Percentiles rank a stretch among this genome's conserved stretches.
phyloP scores from a whole-genome alignment of 192 early-diverging fungal species.

The Coemansia reversa region DNA sequence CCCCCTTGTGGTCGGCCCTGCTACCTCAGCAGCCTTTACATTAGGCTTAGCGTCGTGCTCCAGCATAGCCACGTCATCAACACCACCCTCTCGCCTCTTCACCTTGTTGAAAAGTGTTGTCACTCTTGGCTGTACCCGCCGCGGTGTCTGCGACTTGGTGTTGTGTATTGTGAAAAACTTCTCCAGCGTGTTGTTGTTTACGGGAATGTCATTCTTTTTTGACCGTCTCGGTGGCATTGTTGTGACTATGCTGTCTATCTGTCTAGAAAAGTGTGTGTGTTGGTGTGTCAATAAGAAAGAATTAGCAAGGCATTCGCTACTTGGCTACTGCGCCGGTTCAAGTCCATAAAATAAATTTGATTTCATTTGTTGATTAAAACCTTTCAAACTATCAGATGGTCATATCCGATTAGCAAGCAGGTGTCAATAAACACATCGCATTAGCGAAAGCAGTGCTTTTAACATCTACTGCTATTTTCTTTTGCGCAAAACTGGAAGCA shows the following conservation, averaged over 20 bases:
- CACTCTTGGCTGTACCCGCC: conserved; percentile 4
- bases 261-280: neutral
- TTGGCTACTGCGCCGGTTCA: too few relatives aligned
- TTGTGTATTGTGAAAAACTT: conserved; percentile 21
- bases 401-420: too few relatives aligned
- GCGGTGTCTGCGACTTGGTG: conserved; percentile 7
- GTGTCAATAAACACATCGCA: too few relatives aligned
- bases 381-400: too few relatives aligned
- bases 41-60: neutral
- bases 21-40: conserved; percentile 1
- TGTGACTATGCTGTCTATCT: neutral
- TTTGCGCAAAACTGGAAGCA: too few relatives aligned
- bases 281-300: neutral
- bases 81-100: neutral
- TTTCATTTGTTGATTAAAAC: too few relatives aligned
- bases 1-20: neutral
- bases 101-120: conserved; percentile 5
- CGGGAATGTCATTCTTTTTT: conserved; percentile 2
- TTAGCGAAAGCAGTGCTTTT: too few relatives aligned
- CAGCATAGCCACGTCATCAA: neutral
- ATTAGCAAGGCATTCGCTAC: neutral
- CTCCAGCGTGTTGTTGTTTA: conserved; percentile 14
- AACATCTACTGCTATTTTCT: too few relatives aligned
- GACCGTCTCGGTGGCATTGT: conserved; percentile 8
- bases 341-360: too few relatives aligned